Percentiles rank a stretch among this genome's conserved stretches.
phyloP scores from a whole-genome alignment of 192 early-diverging fungal genomes.

The Gamsiella multidivaricata region DNA sequence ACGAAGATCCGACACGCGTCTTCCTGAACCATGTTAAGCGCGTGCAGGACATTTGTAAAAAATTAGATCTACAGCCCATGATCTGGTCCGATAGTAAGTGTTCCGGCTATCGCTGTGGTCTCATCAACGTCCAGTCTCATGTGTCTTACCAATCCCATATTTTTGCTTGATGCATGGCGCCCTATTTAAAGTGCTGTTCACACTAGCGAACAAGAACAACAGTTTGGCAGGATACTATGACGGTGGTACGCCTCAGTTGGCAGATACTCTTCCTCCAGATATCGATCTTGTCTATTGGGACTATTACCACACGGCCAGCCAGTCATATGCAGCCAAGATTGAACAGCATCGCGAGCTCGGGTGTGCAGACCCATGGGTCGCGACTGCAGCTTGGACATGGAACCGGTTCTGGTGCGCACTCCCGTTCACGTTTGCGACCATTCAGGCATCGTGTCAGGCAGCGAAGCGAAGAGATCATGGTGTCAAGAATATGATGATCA shows the following conservation, averaged over 20 bases:
- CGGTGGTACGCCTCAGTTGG: constrained; percentile 67
- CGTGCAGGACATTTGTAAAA: constrained; percentile 76
- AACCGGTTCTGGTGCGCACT: constrained; percentile 85
- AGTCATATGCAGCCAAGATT: constrained; percentile 81
- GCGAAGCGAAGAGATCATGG: constrained; percentile 66
- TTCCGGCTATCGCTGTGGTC: background rate
- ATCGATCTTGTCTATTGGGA: constrained; percentile 88
- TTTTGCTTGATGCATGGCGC: too few species aligned
- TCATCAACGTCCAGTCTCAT: background rate
- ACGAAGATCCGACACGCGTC: constrained; percentile 76
- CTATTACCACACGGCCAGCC: constrained; percentile 81
- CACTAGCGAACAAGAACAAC: constrained; percentile 81
- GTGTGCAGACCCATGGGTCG: constrained; percentile 83
- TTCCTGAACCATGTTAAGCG: constrained; percentile 81
- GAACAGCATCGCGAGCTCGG: constrained; percentile 86
- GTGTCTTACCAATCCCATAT: background rate
- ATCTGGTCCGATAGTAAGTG: constrained; percentile 89
- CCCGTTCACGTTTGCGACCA: constrained; percentile 83
- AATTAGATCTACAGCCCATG: constrained; percentile 74
- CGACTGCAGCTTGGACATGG: constrained; percentile 85
- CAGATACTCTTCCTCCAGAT: constrained; percentile 69
- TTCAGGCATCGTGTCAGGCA: constrained; percentile 77
- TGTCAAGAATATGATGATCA: constrained; percentile 83
- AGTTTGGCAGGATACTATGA: constrained; percentile 87
- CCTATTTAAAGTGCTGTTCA: constrained; percentile 38